Conservation (phyloP, 192 early-diverging fungal genomes). For the Umbelopsis sp. region DNA sequence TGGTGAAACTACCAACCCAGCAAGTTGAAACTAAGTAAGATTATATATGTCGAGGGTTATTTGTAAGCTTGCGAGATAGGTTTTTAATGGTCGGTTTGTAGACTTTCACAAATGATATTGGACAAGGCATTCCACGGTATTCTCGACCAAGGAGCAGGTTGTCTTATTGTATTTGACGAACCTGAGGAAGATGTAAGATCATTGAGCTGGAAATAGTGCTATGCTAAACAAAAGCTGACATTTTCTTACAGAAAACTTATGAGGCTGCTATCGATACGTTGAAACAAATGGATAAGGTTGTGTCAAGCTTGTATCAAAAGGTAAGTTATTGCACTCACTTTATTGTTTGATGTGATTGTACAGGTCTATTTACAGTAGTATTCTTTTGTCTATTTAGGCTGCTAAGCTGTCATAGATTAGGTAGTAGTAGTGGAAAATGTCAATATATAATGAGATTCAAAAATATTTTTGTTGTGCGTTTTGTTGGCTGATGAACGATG, state of each 20-base stretch:
- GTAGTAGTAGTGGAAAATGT: slow-evolving; percentile 5
- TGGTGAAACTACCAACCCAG: slow-evolving; percentile 89
- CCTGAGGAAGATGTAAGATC: slow-evolving; percentile 75
- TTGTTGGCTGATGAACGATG: neutral
- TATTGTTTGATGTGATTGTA: neutral
- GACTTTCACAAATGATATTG: slow-evolving; percentile 97
- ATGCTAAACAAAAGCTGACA: slow-evolving; percentile 2
- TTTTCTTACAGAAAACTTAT: slow-evolving; percentile 75
- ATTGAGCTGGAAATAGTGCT: neutral
- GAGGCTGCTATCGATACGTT: slow-evolving; percentile 92
- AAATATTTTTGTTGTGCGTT: neutral
- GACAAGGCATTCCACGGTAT: slow-evolving; percentile 96
- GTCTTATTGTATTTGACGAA: slow-evolving; percentile 94
- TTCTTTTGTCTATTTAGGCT: slow-evolving; percentile 3
- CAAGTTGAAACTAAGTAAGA: slow-evolving; percentile 90
- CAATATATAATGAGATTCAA: slow-evolving; percentile 9
- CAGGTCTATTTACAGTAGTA: neutral
- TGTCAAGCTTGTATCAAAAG: slow-evolving; percentile 95
- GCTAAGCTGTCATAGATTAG: slow-evolving; percentile 20
- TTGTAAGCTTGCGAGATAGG: neutral
- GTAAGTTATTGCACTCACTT: slow-evolving; percentile 35
- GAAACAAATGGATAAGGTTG: slow-evolving; percentile 95
- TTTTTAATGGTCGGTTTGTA: neutral
- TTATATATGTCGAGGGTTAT: neutral
- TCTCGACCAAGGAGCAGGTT: slow-evolving; percentile 96